Base-by-base conservation (phyloP, 2,329 filamentous ascomycete species). In the Ramularia collo-cygni region DNA sequence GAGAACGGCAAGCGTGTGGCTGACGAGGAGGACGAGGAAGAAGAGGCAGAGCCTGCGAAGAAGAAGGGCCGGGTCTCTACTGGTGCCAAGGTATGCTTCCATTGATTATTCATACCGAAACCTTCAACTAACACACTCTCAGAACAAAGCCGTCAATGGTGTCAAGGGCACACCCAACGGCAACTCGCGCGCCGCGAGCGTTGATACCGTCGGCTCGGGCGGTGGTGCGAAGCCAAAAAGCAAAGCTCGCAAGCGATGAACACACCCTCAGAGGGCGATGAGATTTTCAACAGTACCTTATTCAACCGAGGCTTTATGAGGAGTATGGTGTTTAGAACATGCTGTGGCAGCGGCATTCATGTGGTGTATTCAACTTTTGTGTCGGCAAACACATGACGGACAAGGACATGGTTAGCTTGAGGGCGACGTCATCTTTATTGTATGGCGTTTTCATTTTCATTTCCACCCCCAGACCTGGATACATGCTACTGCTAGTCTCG, bases 121-220 rank as follows among this genome's bases (percentile, higher is more conserved):
- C 8, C 33, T 10, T 24, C 10, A 31, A 38, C 50, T 48, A 32
- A 47, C 38, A 40, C 13, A 30, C 37, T 33, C 8, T 9, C 60
- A 96, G 89, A 95, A 95, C 65, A 96, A 96, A 69, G 81, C 86
- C 37, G 76, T 95, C 34, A 92, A 95, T 54, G 85, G 81, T 33
- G 79, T 95, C 58, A 95, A 95, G 65, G 79, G 76, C 26, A 84
- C 77, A 41, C 92, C 88, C 1, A 76, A 82, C 4, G 74, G 81
- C 4, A 84, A 82, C 0, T 95, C 89, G 5, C 77, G 92, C 48
- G 89, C 89, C 12, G 90, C 83, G 4, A 96, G 92, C 61, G 87
- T 95, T 17, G 79, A 77, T 21, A 95, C 89, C 1, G 85, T 76
- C 31, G 75, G 72, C 27, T 83, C 83, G 4, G 69, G 66, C 43